Percentiles rank a stretch among this genome's conserved stretches.
These are phyloP conservation scores for Pichia membranifaciens DNA, from an alignment of 805 yeast genomes.

Conservation along the genomic window DNA sequence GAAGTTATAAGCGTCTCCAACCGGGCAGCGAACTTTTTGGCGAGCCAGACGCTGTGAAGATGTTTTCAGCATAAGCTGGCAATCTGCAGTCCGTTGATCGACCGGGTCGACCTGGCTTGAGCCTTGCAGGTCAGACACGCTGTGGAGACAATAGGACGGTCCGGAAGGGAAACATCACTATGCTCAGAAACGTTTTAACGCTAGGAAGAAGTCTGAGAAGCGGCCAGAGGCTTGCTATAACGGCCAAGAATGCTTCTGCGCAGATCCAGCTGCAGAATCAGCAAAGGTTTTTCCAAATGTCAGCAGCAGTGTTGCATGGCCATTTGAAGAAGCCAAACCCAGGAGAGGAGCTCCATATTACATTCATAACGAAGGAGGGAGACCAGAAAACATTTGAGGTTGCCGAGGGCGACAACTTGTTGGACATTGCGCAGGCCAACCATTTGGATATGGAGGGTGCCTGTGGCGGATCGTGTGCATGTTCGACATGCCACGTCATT, in stretches of 20 bases:
- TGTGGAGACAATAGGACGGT: too few relatives aligned
- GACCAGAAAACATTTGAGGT: slow-evolving; percentile 75
- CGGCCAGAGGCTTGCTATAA: too few relatives aligned
- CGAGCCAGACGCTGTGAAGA: too few relatives aligned
- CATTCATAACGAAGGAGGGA: slow-evolving; percentile 91
- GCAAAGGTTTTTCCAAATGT: slow-evolving; percentile 17
- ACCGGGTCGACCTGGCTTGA: too few relatives aligned
- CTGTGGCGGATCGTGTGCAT: slow-evolving; percentile 98
- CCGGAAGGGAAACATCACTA: too few relatives aligned
- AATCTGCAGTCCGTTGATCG: too few relatives aligned
- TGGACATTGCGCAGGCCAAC: slow-evolving; percentile 93
- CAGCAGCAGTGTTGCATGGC: slow-evolving; percentile 49
- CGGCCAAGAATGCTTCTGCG: too few relatives aligned
- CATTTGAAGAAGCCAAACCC: slow-evolving; percentile 86
- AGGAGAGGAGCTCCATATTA: slow-evolving; percentile 84
- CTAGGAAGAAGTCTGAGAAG: too few relatives aligned
- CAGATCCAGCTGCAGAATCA: not conserved
- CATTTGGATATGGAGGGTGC: slow-evolving; percentile 96
- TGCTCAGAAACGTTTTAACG: too few relatives aligned
- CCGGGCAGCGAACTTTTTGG: not conserved
- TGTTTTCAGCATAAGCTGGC: too few relatives aligned
- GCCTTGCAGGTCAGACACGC: too few relatives aligned
- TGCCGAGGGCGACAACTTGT: slow-evolving; percentile 82
- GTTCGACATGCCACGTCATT: slow-evolving; percentile 95
- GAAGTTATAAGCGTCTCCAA: not conserved